Evolutionary conservation across 257 asterid species (phyloP), one percentile per base, ranked within the genome.

Genomic region (Oldenlandia corymbosa): DNA sequence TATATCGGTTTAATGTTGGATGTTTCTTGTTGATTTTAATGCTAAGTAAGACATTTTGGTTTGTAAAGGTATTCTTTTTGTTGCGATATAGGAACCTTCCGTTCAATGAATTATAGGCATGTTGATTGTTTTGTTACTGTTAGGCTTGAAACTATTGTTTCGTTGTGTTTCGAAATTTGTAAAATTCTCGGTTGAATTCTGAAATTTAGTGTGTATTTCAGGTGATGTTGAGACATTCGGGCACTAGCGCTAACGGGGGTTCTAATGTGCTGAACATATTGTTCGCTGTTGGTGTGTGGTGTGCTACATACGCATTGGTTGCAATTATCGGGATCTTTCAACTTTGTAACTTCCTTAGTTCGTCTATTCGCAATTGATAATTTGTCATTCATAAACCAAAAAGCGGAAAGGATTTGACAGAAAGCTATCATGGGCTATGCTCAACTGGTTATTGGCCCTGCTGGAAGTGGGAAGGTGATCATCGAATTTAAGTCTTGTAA

Each of bases 381-480:
- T 14, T n/a, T 37, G 43, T 50, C 5, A 27, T 55, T 48, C 65
- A 30, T 58, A 64, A 28, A 45, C 74, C 68, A 45, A 28, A 31
- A 66, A 66, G 60, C 54, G 75, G 73, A 60, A 73, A 64, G 61
- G 57, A 62, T 46, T 30, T 41, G 21, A 66, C 62, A 55, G 72
- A 61, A 76, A 62, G 75, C 51, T 60, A 63, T 59, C 73, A 89
- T 93, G 99, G 99, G 96, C 21, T 93, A 77, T 46, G 99, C 99
- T 43, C 99, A 93, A 70, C 81, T 90, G 7, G 97, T 93, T 72
- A 93, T 90, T 73, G 99, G 99, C 65, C 99, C 97, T 73, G 99
- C 97, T 20, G 99, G 99, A 71, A 90, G 97, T 75, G 97, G 99
- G 68, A 93, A 93, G 97, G 99, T 93, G 72, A 71, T 66, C 68